Base-by-base conservation (phyloP, 768 basidiomycete genomes). In the Fomitopsis serialis region DNA sequence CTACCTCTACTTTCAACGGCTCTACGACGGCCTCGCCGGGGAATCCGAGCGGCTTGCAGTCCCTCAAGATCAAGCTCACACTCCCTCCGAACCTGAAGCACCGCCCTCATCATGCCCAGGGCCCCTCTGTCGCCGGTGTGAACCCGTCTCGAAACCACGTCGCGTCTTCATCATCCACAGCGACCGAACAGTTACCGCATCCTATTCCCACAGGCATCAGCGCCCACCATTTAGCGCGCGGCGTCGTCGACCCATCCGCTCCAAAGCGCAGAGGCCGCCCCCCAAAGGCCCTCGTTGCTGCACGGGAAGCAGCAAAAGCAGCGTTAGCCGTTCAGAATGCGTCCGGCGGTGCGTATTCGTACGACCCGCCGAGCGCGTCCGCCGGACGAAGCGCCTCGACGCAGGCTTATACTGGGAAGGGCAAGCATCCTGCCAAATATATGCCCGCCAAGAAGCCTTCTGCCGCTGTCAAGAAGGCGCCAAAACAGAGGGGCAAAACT, bases 31-130 rank as follows among this genome's bases (percentile, higher is more conserved):
- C 56, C 60, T 56, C 61, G 48, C 58, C 57, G 52, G 61, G 68
- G 32, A 58, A 57, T 47, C 67, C 68, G 9, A 51, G 37, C 24
- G 57, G 57, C 42, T 61, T 63, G 4, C 72, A 71, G 1, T 70
- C 80, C 4, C 76, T 89, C 63, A 89, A 89, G 74, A 87, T 89
- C 72, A 85, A 82, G 68, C 79, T 89, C 56, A 82, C 82, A 46
- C 73, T 86, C 13, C 85, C 84, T 15, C 78, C 75, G 45, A 75
- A 70, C 56, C 72, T 84, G 45, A 64, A 62, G 50, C 59, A 56
- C 37, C 65, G 63, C 51, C 63, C 63, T 45, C 54, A 58, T 29
- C 35, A 22, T 22, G 17, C 48, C 19, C 23, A 15, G 3, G 25
- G 24, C 7, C 51, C 43, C 6, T n/a, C 42, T 13, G 24, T 8